Evolutionary conservation across 768 basidiomycete genomes (phyloP), one percentile per base, ranked within the genome.

Genomic region (Boletellus ananiceps): DNA sequence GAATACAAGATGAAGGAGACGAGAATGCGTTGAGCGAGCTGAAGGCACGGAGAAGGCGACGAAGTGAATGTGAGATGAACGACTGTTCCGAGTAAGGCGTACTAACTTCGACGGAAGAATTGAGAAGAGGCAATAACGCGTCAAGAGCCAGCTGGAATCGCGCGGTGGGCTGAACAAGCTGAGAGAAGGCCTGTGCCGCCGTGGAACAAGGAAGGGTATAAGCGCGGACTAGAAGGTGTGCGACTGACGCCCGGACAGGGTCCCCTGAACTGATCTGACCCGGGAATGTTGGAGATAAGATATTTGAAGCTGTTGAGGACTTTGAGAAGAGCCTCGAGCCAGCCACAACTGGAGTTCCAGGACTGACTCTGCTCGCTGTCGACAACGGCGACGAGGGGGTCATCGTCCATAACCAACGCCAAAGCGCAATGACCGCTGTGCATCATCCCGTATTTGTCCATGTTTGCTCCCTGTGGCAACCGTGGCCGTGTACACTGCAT

Each of bases 131-230:
- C 66, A 90, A 72, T 63, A 90, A 71, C 72, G 82, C 84, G 72
- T 90, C 87, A 58, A 90, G 79, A 61, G 87, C 87, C 68, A 89
- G 78, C 74, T 88, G 86, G 69, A 90, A 90, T 55, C 86, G 80
- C 69, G 84, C 77, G 44, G 79, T 81, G 18, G 83, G 82, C 64
- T 84, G 85, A 18, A 89, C 84, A 50, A 88, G 78, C 66, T 87
- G 84, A 32, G 75, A 70, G 66, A 88, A 90, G 1, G 86, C 83
- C 60, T 84, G 80, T 37, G 84, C 83, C 7, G 83, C 86, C 14
- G 84, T 82, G 46, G 85, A 87, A 69, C 88, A 90, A 36, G 88
- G 85, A 50, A 86, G 70, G 52, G 80, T 73, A 67, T 80, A 80
- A 8, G 84, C 85, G 64, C 75, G 76, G 29, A 78, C 71, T 54